Evolutionary conservation across 306 rosid species (phyloP).

Genomic region (Vigna trinervia): DNA sequence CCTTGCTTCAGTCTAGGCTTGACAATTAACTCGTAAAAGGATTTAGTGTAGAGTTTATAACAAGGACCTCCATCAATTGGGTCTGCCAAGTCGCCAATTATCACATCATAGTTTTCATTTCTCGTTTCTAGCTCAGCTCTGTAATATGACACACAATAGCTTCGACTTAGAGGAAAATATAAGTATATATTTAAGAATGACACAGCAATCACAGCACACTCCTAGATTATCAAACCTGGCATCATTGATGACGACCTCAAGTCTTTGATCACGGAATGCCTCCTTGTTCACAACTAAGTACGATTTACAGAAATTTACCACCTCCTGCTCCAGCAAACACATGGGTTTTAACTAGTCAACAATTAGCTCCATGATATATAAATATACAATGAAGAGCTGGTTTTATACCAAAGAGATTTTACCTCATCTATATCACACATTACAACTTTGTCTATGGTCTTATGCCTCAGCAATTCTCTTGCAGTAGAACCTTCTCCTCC

Average conservation of each 20-base stretch:
- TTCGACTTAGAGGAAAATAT: not conserved
- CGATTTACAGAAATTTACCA: constrained; percentile 93
- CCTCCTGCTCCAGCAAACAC: constrained; percentile 70
- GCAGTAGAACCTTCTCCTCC: constrained; percentile 99
- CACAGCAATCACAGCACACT: not conserved
- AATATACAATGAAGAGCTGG: not conserved
- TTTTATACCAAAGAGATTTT: not conserved
- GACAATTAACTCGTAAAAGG: constrained; percentile 84
- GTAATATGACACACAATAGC: constrained; percentile 33
- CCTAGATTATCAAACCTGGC: constrained; percentile 62
- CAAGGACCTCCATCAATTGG: constrained; percentile 99
- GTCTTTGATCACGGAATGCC: constrained; percentile 84
- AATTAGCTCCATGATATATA: not conserved
- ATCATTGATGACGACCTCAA: constrained; percentile 83
- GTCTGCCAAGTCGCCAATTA: constrained; percentile 92
- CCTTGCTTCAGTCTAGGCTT: constrained; percentile 80
- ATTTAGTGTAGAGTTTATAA: constrained; percentile 92
- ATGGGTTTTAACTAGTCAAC: constrained; percentile 6
- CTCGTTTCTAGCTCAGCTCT: constrained; percentile 82
- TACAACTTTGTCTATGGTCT: constrained; percentile 78
- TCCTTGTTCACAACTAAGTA: constrained; percentile 79
- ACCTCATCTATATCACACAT: constrained; percentile 99
- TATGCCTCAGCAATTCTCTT: constrained; percentile 88
- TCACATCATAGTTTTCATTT: constrained; percentile 76
- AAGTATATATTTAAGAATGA: not conserved